Conservation (phyloP, 2,329 filamentous ascomycete species). For the Aspergillaceae sp. region DNA sequence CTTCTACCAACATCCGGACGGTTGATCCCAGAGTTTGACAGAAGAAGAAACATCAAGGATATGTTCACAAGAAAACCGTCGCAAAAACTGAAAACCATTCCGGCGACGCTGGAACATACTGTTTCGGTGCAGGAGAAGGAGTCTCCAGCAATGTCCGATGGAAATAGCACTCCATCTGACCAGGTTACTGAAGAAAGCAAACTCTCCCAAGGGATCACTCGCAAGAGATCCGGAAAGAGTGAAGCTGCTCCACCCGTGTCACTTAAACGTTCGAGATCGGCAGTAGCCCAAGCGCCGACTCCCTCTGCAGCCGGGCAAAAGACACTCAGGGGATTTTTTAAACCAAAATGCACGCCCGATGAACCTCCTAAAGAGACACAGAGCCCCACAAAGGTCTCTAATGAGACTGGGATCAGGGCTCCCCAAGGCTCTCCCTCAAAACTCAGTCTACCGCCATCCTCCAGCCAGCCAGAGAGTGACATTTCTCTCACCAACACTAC, state of each 20-base stretch:
- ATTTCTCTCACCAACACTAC: slow-evolving; percentile 3
- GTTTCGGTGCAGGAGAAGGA: slow-evolving; percentile 1
- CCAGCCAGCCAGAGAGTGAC: neutral
- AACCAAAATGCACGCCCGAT: slow-evolving; percentile 43
- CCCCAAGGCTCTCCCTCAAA: neutral
- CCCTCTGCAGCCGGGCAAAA: slow-evolving; percentile 43
- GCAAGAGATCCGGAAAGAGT: slow-evolving; percentile 33
- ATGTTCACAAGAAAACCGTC: slow-evolving; percentile 67
- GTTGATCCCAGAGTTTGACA: slow-evolving; percentile 79
- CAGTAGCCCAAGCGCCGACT: slow-evolving; percentile 10
- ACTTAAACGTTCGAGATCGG: slow-evolving; percentile 46
- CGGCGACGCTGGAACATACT: neutral
- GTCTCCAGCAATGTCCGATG: neutral
- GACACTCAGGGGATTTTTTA: slow-evolving; percentile 74
- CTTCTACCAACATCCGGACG: slow-evolving; percentile 68
- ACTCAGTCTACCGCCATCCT: neutral
- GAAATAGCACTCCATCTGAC: neutral
- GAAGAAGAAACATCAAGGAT: slow-evolving; percentile 75
- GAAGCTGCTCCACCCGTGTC: slow-evolving; percentile 19
- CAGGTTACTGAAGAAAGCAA: slow-evolving; percentile 1
- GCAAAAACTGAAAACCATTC: slow-evolving; percentile 7
- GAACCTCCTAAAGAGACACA: neutral
- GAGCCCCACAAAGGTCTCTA: neutral
- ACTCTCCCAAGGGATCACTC: slow-evolving; percentile 12
- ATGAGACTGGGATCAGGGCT: neutral